These are phyloP conservation scores for Naganishia cerealis DNA, from an alignment of 1,284 basidiomycete genomes.

Conservation along the genomic window DNA sequence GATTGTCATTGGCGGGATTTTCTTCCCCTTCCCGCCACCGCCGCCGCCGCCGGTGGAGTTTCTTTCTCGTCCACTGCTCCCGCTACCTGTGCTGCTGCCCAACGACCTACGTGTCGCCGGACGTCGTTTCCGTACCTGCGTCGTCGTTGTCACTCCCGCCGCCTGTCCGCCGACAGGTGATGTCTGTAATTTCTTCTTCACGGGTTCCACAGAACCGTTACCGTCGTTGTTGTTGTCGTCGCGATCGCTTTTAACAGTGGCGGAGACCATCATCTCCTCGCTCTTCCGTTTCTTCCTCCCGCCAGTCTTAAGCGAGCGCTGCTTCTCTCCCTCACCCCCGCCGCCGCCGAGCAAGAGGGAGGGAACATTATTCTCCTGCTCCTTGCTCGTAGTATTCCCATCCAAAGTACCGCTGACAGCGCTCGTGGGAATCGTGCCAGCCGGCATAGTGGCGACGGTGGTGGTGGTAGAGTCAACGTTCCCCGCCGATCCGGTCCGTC, in stretches of 20 bases:
- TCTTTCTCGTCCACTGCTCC: background rate
- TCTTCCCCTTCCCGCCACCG: background rate
- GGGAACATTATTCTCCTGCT: conserved; percentile 14
- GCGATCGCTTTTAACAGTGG: background rate
- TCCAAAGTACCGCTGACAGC: background rate
- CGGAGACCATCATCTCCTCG: conserved; percentile 13
- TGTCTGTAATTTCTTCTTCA: no score
- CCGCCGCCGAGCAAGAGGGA: background rate
- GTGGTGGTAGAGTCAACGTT: conserved; percentile 2
- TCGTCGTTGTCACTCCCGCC: no score
- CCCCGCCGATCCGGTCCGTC: conserved; percentile 4
- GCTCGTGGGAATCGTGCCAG: background rate
- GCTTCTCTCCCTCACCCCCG: background rate
- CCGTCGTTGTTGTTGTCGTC: background rate
- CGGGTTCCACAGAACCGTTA: no score
- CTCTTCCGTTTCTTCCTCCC: conserved; percentile 21
- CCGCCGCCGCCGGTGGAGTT: background rate
- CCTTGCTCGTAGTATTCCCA: background rate
- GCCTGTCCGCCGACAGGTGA: background rate
- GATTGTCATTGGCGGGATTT: background rate
- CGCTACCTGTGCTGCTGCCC: conserved; percentile 6
- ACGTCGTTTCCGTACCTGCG: conserved; percentile 4
- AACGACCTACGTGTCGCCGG: background rate
- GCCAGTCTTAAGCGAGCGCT: background rate
- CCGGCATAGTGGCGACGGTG: background rate